Percentiles rank a stretch among this genome's conserved stretches.
Evolutionary conservation across 345 rosid species (phyloP).

Genomic region (Cochlearia excelsa): DNA sequence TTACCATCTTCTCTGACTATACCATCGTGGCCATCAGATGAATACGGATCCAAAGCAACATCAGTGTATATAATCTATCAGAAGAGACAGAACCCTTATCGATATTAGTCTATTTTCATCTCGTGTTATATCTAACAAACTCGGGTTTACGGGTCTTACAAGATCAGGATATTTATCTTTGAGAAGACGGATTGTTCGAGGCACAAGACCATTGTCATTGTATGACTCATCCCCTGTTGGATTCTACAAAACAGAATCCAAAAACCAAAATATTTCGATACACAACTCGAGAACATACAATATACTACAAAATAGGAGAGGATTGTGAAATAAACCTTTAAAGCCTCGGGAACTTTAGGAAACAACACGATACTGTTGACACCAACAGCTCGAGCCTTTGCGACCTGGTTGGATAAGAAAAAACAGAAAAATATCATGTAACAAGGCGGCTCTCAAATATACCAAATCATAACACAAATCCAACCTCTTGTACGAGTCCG

Average conservation of each 20-base stretch:
- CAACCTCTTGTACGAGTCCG: conserved; percentile 85
- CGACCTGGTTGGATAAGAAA: conserved; percentile 51
- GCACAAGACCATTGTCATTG: conserved; percentile 67
- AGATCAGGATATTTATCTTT: conserved; percentile 57
- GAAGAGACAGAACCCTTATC: background rate
- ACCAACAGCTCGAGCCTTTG: conserved; percentile 91
- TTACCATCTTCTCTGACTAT: conserved; percentile 56
- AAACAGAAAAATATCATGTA: too few species aligned
- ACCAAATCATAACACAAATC: conserved; percentile 20
- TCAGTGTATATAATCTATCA: conserved; percentile 53
- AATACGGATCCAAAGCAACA: conserved; percentile 57
- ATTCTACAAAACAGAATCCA: conserved; percentile 39
- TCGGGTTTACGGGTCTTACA: conserved; percentile 28
- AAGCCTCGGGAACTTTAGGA: conserved; percentile 94
- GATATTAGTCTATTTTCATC: background rate
- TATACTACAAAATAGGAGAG: conserved; percentile 10
- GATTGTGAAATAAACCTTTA: conserved; percentile 52
- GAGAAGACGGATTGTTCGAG: conserved; percentile 49
- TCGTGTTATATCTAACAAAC: background rate
- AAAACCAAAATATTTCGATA: conserved; percentile 19
- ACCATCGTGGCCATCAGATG: conserved; percentile 62
- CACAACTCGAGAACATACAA: background rate
- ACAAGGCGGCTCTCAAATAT: background rate
- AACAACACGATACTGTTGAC: conserved; percentile 80
- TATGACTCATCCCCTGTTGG: conserved; percentile 91